These are phyloP conservation scores for Ophiostoma novo-ulmi DNA, from an alignment of 2,329 filamentous ascomycete genomes.

Conservation along the genomic window DNA sequence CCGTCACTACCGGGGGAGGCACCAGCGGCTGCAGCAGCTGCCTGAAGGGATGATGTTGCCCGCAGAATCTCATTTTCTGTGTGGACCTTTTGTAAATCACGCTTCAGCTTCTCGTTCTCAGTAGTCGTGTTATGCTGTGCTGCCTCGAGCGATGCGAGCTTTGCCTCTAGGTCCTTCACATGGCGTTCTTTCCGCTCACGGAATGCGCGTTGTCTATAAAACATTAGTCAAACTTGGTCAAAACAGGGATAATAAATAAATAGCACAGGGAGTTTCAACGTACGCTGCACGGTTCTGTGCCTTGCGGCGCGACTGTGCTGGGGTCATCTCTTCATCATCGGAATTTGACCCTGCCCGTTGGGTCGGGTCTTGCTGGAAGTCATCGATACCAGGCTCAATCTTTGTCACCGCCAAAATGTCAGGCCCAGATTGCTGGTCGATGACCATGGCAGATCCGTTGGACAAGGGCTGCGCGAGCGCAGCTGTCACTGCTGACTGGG, in stretches of 20 bases:
- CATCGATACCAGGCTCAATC: slow-evolving; percentile 38
- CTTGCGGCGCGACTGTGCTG: slow-evolving; percentile 55
- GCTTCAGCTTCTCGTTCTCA: slow-evolving; percentile 83
- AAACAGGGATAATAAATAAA: neutral
- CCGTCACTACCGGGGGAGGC: slow-evolving; percentile 42
- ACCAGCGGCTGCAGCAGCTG: slow-evolving; percentile 29
- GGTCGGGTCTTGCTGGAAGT: slow-evolving; percentile 28
- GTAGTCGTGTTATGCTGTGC: slow-evolving; percentile 65
- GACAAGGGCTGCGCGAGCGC: neutral
- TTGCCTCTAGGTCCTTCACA: slow-evolving; percentile 86
- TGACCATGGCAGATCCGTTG: slow-evolving; percentile 20
- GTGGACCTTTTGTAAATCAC: slow-evolving; percentile 73
- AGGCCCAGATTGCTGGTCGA: slow-evolving; percentile 28
- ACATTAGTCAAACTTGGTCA: neutral
- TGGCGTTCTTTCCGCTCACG: slow-evolving; percentile 89
- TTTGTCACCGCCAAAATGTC: slow-evolving; percentile 37
- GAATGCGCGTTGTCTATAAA: slow-evolving; percentile 79
- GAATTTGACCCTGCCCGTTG: slow-evolving; percentile 46
- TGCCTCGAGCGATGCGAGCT: slow-evolving; percentile 71
- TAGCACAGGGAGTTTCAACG: slow-evolving; percentile 35
- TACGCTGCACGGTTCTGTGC: slow-evolving; percentile 59
- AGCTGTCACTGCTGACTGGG: slow-evolving; percentile 9
- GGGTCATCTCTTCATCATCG: slow-evolving; percentile 52
- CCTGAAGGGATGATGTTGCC: slow-evolving; percentile 57
- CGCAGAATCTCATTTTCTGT: slow-evolving; percentile 92